Evolutionary conservation across 176 grass and related monocot genomes (phyloP).

Genomic region (Musa acuminata): DNA sequence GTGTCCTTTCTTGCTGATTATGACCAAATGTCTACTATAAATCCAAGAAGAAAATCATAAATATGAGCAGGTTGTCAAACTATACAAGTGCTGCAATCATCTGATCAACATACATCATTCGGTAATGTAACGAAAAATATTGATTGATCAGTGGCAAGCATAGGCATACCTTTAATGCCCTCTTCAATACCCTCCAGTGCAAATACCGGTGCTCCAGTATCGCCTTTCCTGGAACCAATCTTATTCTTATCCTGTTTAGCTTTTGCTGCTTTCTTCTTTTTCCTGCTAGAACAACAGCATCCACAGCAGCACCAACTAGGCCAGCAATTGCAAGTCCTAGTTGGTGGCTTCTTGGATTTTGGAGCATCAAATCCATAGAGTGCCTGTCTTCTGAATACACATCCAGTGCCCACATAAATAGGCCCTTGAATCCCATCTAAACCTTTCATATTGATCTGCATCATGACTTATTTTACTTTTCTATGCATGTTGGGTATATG

Average conservation of each 20-base stretch:
- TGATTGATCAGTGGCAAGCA: not conserved
- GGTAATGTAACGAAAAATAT: not conserved
- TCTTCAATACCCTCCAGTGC: constrained; percentile 58
- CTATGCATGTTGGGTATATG: not conserved
- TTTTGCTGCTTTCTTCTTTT: constrained; percentile 59
- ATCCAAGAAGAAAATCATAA: not conserved
- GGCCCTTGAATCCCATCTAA: constrained; percentile 95
- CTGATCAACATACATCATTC: not conserved
- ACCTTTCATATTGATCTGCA: constrained; percentile 98
- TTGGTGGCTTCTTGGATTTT: constrained; percentile 74
- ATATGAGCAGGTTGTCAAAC: not conserved
- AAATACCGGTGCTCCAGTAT: constrained; percentile 53
- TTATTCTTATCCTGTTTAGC: constrained; percentile 61
- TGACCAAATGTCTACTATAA: not conserved
- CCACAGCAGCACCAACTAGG: constrained; percentile 72
- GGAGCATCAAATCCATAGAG: constrained; percentile 83
- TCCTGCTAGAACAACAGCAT: constrained; percentile 38
- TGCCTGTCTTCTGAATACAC: constrained; percentile 71
- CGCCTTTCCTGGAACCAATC: constrained; percentile 40
- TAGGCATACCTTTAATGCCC: constrained; percentile 38
- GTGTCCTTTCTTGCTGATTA: not conserved
- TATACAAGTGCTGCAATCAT: not conserved
- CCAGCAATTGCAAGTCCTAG: constrained; percentile 82
- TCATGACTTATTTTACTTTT: constrained; percentile 13
- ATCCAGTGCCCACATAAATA: constrained; percentile 93